Base-by-base conservation (phyloP, 2,329 filamentous ascomycete genomes). In the Plectosphaerella sp. region DNA sequence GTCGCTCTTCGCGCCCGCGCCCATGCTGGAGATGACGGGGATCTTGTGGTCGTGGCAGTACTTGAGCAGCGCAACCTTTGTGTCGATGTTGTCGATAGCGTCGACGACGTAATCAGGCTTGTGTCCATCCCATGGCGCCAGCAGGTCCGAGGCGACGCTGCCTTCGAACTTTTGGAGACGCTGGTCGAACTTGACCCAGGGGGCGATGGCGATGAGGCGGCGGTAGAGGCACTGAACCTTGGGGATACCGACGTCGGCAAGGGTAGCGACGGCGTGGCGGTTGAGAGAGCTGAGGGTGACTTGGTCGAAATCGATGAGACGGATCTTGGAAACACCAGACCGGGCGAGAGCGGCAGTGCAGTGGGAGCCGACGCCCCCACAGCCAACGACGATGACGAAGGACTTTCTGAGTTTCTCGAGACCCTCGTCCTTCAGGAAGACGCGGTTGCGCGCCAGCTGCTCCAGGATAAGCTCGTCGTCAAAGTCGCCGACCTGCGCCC, bases 31-130 rank as follows among this genome's bases (percentile, higher is more conserved):
- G 56, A 99, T 92, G 25, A 99, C 91, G 1, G 84, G 87, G 24
- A 97, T 75, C 2, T 79, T 76, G 64, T 91, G 80, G 55, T 85
- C 81, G 65, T 92, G 79, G 71, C 94, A 99, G 72, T 95, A 96
- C 62, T 91, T 86, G 41, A 99, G 77, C 51, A 99, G 74, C 16
- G 87, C 88, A 3, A 99, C 93, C 73, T 99, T 99, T 50, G 91
- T 96, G 49, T 96, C 90, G 57, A 99, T 97, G 65, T 99, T 97
- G 70, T 99, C 94, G 59, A 99, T 99, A 20, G 93, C 95, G 70
- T 99, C 94, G 36, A 99, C 83, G n/a, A 99, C 84, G 63, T 87
- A 99, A 61, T 93, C 87, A 1, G 92, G 91, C 61, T 78, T 78
- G 64, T 79, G 81, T 15, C 76, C 83, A 5, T 70, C 75, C 85